These are phyloP conservation scores for Pseudogymnoascus sp. DNA, from an alignment of 2,329 filamentous ascomycete genomes.

Conservation along the genomic window DNA sequence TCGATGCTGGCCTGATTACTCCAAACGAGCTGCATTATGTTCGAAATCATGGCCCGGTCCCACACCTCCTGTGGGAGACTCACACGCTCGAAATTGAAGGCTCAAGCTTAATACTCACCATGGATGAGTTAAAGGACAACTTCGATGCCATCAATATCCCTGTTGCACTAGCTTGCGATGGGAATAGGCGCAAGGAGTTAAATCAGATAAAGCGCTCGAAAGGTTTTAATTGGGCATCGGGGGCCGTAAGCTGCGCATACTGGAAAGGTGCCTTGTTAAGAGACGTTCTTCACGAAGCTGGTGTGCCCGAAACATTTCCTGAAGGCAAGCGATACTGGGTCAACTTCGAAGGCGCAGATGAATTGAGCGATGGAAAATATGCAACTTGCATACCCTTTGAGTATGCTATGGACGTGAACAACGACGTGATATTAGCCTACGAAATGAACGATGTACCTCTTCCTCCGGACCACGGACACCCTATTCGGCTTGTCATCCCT, in stretches of 20 bases:
- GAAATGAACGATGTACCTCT: slow-evolving; percentile 39
- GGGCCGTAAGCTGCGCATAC: slow-evolving; percentile 40
- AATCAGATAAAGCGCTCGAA: slow-evolving; percentile 38
- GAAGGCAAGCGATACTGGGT: slow-evolving; percentile 32
- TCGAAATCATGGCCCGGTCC: slow-evolving; percentile 46
- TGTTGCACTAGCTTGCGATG: slow-evolving; percentile 40
- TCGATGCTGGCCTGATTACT: slow-evolving; percentile 41
- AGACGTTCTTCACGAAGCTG: slow-evolving; percentile 37
- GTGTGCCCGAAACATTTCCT: slow-evolving; percentile 24
- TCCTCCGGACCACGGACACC: slow-evolving; percentile 39
- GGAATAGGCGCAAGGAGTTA: slow-evolving; percentile 43
- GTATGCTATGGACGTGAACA: slow-evolving; percentile 39
- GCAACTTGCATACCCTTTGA: slow-evolving; percentile 40
- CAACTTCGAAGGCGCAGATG: slow-evolving; percentile 43
- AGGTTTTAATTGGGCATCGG: slow-evolving; percentile 40
- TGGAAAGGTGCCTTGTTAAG: slow-evolving; percentile 41
- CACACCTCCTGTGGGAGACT: slow-evolving; percentile 39
- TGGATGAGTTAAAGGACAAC: slow-evolving; percentile 36
- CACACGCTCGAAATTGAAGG: slow-evolving; percentile 39
- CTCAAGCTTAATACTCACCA: slow-evolving; percentile 25
- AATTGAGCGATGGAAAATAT: slow-evolving; percentile 39
- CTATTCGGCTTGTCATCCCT: slow-evolving; percentile 34
- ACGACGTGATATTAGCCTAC: slow-evolving; percentile 42
- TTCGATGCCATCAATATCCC: slow-evolving; percentile 41
- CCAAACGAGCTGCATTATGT: slow-evolving; percentile 45